phyloP scores from a whole-genome alignment of 768 basidiomycete genomes.

The Suillus cothurnatus region DNA sequence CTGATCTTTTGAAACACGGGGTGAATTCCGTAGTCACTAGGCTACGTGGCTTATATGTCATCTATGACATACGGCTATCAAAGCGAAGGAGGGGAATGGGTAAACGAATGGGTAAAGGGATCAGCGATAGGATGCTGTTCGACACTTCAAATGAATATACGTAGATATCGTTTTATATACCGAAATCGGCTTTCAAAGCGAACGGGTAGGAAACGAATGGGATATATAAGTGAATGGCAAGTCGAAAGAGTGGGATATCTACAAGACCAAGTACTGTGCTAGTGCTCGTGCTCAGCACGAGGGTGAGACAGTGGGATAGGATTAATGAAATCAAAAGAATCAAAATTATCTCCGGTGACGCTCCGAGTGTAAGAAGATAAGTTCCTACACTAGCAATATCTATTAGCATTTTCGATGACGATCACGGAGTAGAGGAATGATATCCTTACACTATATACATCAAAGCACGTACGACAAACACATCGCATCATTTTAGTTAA shows the following conservation, averaged over 20 bases:
- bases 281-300: not conserved
- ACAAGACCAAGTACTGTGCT: not conserved
- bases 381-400: not conserved
- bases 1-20: not conserved
- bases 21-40: not conserved
- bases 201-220: not conserved
- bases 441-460: not conserved
- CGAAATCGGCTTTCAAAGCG: not conserved
- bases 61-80: not conserved
- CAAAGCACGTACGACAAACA: not conserved
- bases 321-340: not conserved
- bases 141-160: not conserved
- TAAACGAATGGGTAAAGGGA: not conserved
- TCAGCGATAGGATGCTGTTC: not conserved
- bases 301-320: not conserved
- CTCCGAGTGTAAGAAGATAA: not conserved
- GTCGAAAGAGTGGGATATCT: not conserved
- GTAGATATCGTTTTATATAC: not conserved
- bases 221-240: not conserved
- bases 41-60: not conserved
- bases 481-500: constrained; percentile 36
- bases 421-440: not conserved
- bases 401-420: not conserved
- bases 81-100: not conserved
- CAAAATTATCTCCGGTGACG: not conserved